phyloP scores from a whole-genome alignment of 1,284 basidiomycete genomes.

The Cutaneotrichosporon mucoides region DNA sequence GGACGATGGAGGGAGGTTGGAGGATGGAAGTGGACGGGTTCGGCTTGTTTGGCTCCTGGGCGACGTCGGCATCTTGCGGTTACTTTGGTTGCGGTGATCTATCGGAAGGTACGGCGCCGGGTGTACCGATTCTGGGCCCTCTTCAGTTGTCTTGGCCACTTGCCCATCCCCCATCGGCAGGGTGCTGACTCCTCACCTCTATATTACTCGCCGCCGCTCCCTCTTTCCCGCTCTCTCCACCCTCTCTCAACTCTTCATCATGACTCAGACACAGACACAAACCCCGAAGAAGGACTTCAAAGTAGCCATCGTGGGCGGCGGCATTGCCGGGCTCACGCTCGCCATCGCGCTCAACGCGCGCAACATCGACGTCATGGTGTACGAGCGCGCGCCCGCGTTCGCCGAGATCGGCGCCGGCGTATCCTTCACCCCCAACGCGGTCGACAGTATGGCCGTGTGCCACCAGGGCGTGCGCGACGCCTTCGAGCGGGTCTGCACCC shows the following conservation, averaged over 20 bases:
- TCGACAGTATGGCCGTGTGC: conserved; percentile 18
- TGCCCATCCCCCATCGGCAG: too few relatives aligned
- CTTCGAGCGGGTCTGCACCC: conserved; percentile 18
- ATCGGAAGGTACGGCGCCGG: too few relatives aligned
- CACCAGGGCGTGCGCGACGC: conserved; percentile 16
- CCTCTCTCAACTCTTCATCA: background rate
- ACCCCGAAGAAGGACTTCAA: conserved; percentile 5
- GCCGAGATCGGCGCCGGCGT: conserved; percentile 26
- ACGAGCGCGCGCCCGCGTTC: conserved; percentile 20
- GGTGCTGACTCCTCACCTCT: too few relatives aligned
- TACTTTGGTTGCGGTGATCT: too few relatives aligned
- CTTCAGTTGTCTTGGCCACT: too few relatives aligned
- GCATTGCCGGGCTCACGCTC: conserved; percentile 15
- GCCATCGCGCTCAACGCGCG: conserved; percentile 16
- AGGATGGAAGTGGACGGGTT: too few relatives aligned
- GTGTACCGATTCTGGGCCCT: too few relatives aligned
- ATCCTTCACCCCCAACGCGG: conserved; percentile 18
- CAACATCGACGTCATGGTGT: conserved; percentile 13
- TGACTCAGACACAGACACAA: background rate
- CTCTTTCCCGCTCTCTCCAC: too few relatives aligned
- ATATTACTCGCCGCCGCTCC: too few relatives aligned
- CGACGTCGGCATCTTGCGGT: too few relatives aligned
- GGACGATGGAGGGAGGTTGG: too few relatives aligned
- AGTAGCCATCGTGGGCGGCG: conserved; percentile 18
- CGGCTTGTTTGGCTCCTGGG: too few relatives aligned